Base-by-base conservation (phyloP, 179 eudicot genomes). In the Spergularia azorica region DNA sequence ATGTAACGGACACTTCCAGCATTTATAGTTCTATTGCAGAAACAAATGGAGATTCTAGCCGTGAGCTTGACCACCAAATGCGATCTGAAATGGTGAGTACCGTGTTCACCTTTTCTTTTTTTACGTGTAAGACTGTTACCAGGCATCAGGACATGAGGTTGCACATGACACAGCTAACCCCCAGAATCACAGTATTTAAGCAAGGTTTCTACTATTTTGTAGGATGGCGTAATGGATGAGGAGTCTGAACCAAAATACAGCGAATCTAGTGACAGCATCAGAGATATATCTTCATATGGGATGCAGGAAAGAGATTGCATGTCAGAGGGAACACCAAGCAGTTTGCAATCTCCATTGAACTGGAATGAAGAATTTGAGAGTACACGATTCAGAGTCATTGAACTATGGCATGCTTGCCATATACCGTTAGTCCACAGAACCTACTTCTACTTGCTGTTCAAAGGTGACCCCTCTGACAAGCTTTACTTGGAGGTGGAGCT, bases 401-500 rank as follows among this genome's bases (percentile, higher is more conserved):
- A 89, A 82, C 87, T 89, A n/a, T 94, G 98, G 98, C 86, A 92
- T 67, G 86, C 83, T 62, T 94, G 98, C 77, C 67, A 90, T 78
- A 87, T 86, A 67, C 92, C 97, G 17, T 69, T 94, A 69, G 86
- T 87, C 52, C 98, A 94, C 82, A 87, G 98, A 81, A 89, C 92
- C 77, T 90, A 83, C 48, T 94, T 94, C 77, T 90, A 86, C 82
- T 81, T 94, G 84, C 88, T 94, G 58, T 92, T 94, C 69, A 86
- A 85, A 84, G 98, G 94, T 7, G 98, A 94, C 77, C 91, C 91
- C 17, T 84, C 98, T 9, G 98, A 94, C 71, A 86, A 90, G 32
- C 80, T 92, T 58, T 94, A 94, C 87, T 67, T 94, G 80, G 98
- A 92, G 86, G 97, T 94, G 5, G 98, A 94, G 81, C 87, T 87